These are phyloP conservation scores for Magnolia sinica DNA, from an alignment of 164 flowering plant genomes.

Conservation along the genomic window DNA sequence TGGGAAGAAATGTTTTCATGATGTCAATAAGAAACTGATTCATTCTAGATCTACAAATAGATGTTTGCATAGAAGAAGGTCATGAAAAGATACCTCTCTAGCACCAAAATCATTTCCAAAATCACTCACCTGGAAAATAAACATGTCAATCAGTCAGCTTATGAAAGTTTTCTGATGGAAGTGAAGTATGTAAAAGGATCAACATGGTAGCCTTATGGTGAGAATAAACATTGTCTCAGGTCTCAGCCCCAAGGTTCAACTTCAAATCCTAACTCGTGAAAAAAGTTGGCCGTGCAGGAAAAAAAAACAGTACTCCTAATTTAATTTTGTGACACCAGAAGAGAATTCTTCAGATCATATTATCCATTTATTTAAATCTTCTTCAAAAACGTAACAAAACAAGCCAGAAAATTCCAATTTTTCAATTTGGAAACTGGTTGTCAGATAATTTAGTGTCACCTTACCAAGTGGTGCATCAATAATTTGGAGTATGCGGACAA, in stretches of 20 bases:
- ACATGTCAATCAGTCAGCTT: constrained; percentile 9
- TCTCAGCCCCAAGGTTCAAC: background rate
- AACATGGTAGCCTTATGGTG: background rate
- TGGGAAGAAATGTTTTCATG: background rate
- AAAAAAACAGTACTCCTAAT: background rate
- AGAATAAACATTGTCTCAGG: background rate
- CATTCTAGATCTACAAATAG: background rate
- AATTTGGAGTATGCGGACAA: background rate
- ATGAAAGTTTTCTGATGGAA: background rate
- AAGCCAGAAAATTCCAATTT: background rate
- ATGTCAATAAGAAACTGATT: background rate
- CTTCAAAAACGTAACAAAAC: background rate
- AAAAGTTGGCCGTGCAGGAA: background rate
- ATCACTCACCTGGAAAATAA: constrained; percentile 47
- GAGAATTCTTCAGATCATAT: background rate
- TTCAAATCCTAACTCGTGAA: background rate
- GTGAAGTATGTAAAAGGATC: background rate
- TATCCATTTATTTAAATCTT: background rate
- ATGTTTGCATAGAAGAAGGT: background rate
- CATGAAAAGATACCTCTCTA: constrained; percentile 62
- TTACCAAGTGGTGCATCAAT: background rate
- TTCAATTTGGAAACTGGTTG: background rate
- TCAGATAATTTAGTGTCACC: background rate
- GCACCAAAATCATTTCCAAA: constrained; percentile 33
- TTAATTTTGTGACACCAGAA: background rate